Evolutionary conservation across 345 rosid genomes (phyloP).

Genomic region (Cardiospermum halicacabum): DNA sequence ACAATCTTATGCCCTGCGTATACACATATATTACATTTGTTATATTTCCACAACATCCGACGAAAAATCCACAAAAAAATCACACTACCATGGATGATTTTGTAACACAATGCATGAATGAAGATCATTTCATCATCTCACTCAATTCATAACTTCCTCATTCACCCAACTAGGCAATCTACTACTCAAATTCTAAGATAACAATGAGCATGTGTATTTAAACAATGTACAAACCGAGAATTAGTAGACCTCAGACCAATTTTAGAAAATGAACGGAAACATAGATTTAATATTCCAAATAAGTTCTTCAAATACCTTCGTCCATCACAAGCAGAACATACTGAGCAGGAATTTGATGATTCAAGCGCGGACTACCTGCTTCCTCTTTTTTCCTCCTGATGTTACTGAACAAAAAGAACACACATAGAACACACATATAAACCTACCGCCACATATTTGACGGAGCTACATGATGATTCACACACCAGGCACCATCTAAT

Average conservation of each 20-base stretch:
- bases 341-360: conserved; percentile 38
- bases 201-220: not conserved
- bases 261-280: not conserved
- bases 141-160: not conserved
- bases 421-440: too few relatives aligned
- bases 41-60: not conserved
- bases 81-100: too few relatives aligned
- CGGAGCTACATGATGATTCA: not conserved
- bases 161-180: not conserved
- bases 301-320: conserved; percentile 31
- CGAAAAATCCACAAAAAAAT: not conserved
- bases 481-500: not conserved
- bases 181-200: not conserved
- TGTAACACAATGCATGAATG: not conserved
- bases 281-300: not conserved
- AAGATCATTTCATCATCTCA: not conserved
- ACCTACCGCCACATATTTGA: not conserved
- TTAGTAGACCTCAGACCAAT: not conserved
- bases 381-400: conserved; percentile 33
- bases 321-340: conserved; percentile 48
- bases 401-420: conserved; percentile 17
- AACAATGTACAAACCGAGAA: not conserved
- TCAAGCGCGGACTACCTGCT: conserved; percentile 26
- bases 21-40: not conserved
- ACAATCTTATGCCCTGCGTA: conserved; percentile 43